Base-by-base conservation (phyloP, 306 rosid genomes). In the Cicer bijugum region DNA sequence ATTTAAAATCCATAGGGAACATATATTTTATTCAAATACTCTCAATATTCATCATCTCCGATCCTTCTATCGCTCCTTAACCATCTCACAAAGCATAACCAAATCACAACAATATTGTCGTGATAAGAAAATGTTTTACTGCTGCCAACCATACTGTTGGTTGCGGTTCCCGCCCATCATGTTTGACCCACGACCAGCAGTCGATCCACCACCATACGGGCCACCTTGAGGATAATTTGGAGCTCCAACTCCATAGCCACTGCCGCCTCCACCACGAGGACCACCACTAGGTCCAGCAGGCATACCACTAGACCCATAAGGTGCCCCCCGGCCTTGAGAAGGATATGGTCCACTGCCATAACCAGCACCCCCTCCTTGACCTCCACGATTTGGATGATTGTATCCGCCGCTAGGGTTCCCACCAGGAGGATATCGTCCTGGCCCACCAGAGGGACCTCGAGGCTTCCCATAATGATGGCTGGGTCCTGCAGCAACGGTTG, bases 301-400 rank as follows among this genome's bases (percentile, higher is more conserved):
- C 89, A 86, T 85, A 12, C 84, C 74, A 64, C 82, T 80, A 51
- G 88, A 86, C 9, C 78, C 85, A 45, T 86, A 90, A 51, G 90
- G 89, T 40, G 89, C 86, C 16, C 87, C 96, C 4, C 87, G 82
- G 15, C 87, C 91, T 59, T 89, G 92, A 1, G 95, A 82, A 61
- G 95, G 95, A 77, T 85, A 89, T 42, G 87, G 86, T 14, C 87
- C 88, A 56, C 83, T 75, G 35, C 82, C 79, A 50, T 85, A 89
- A 56, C 80, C 75, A 39, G 70, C 19, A 6, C 74, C 59, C 12
- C 84, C 86, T 17, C 73, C 89, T 85, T 85, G 92, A 58, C 79
- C 84, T 37, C 82, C 84, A n/a, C 88, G 85, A 14, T 79, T 88
- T 19, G 69, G 84, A 45, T 78, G 84, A 71, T 76, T 85, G 76